Percentiles rank a stretch among this genome's conserved stretches.
phyloP scores from a whole-genome alignment of 805 yeast species.

The Nakazawaea ernobii region DNA sequence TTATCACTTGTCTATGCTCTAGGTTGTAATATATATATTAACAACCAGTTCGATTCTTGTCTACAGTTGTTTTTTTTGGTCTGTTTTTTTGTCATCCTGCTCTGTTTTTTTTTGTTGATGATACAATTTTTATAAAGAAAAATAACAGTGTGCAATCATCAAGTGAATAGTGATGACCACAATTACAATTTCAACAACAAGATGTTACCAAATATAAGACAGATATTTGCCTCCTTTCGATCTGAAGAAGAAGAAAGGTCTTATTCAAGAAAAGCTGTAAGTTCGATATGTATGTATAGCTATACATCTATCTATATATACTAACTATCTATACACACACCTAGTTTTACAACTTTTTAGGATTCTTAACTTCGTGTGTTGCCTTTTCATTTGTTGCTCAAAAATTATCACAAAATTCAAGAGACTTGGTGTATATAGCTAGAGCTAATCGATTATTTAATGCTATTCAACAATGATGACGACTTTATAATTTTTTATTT shows the following conservation, averaged over 20 bases:
- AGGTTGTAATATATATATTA: slow-evolving; percentile 17
- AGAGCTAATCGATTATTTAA: slow-evolving; percentile 3
- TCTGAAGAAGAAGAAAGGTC: slow-evolving; percentile 81
- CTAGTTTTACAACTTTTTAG: slow-evolving; percentile 65
- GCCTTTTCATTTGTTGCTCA: slow-evolving; percentile 78
- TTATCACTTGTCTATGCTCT: slow-evolving; percentile 19
- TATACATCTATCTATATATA: no score
- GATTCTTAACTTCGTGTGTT: slow-evolving; percentile 78
- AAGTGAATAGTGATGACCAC: slow-evolving; percentile 5
- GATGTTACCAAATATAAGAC: slow-evolving; percentile 70
- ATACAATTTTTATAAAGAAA: slow-evolving; percentile 15
- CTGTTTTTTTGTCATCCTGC: no score
- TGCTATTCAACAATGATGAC: slow-evolving; percentile 5
- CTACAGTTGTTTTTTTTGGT: no score
- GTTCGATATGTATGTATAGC: no score
- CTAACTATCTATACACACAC: background rate
- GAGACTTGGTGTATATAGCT: slow-evolving; percentile 11
- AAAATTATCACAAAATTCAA: slow-evolving; percentile 21
- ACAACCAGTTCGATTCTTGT: no score
- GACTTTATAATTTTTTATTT: background rate
- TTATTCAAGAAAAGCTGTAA: slow-evolving; percentile 66
- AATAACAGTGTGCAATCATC: slow-evolving; percentile 13
- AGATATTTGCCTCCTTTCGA: slow-evolving; percentile 76
- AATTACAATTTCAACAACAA: slow-evolving; percentile 7
- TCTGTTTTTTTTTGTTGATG: no score